These are phyloP conservation scores for Pisolithus marmoratus DNA, from an alignment of 768 basidiomycete genomes.

Conservation along the genomic window DNA sequence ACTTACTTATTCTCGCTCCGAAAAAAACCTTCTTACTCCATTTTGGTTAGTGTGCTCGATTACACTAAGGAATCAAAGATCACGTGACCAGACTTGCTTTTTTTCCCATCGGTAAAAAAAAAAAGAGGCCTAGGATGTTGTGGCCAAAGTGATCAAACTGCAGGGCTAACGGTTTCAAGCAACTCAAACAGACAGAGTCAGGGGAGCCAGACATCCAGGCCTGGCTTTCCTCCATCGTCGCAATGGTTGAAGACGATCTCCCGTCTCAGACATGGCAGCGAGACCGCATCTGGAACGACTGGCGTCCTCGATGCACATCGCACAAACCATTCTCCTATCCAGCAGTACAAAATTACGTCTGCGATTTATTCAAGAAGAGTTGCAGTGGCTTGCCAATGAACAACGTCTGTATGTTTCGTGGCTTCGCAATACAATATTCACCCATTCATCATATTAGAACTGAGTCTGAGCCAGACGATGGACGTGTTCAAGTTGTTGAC, in stretches of 20 bases:
- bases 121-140: no score
- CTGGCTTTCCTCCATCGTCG: constrained; percentile 54
- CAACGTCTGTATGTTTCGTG: constrained; percentile 39
- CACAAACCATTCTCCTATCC: constrained; percentile 43
- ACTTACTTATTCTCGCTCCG: no score
- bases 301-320: constrained; percentile 50
- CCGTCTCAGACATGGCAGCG: constrained; percentile 40
- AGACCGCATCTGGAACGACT: constrained; percentile 48
- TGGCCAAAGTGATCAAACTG: no score
- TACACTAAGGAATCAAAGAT: background rate
- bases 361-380: constrained; percentile 58
- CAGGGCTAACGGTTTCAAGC: no score
- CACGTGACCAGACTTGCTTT: constrained; percentile 36
- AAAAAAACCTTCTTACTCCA: no score
- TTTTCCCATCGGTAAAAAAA: no score
- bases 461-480: constrained; percentile 52
- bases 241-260: constrained; percentile 28
- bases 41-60: background rate
- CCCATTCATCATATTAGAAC: constrained; percentile 35
- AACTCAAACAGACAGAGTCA: constrained; percentile 40
- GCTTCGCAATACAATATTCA: constrained; percentile 4
- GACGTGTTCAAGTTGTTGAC: constrained; percentile 73
- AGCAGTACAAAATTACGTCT: constrained; percentile 49
- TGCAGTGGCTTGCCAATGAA: constrained; percentile 50
- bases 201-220: constrained; percentile 54